Conservation (phyloP, 116 monocot species). For the Papilionanthe hybrid region DNA sequence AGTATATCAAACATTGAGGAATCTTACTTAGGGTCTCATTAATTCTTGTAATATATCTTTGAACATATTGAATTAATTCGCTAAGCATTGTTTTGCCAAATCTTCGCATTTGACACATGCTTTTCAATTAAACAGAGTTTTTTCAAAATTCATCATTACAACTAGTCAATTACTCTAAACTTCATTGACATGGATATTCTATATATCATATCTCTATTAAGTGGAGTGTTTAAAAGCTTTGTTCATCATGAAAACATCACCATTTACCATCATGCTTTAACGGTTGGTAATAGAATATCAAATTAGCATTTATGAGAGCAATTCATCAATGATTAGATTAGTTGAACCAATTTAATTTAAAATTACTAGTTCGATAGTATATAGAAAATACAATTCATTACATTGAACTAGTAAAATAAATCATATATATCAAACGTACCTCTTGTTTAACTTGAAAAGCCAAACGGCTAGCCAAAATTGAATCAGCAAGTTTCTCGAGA, state of each 20-base stretch:
- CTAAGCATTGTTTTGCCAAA: neutral
- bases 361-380: neutral
- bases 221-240: neutral
- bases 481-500: conserved; percentile 56
- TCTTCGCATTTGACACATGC: neutral
- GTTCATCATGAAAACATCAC: neutral
- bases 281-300: neutral
- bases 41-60: neutral
- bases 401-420: neutral
- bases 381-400: neutral
- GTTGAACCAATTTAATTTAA: neutral
- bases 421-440: conserved; percentile 13
- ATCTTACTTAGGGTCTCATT: neutral
- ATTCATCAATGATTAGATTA: neutral
- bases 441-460: conserved; percentile 44
- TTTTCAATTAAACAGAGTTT: neutral
- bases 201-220: neutral
- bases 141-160: neutral
- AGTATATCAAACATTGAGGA: no score
- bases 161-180: neutral
- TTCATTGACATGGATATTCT: neutral
- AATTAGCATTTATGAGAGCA: no score
- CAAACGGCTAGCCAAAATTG: conserved; percentile 54
- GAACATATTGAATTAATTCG: neutral
- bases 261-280: neutral